Evolutionary conservation across 2,329 filamentous ascomycete genomes (phyloP).

Genomic region (Incumbomyces lentus): DNA sequence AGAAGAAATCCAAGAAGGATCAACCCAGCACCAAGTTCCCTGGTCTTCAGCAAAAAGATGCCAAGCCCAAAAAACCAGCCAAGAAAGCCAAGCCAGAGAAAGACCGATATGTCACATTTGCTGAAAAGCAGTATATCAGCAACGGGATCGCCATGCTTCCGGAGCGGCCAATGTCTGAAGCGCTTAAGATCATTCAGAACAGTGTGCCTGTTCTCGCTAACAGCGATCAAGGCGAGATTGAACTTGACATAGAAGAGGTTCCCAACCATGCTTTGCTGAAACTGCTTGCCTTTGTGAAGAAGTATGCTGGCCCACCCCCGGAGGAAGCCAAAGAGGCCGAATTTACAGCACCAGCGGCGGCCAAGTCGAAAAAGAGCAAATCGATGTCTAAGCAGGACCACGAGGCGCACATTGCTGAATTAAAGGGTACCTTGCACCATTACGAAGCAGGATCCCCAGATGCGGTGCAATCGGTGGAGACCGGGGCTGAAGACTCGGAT

Average conservation of each 20-base stretch:
- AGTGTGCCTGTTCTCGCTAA: constrained; percentile 63
- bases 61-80: constrained; percentile 45
- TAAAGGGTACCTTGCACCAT: constrained; percentile 36
- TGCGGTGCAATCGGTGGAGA: constrained; percentile 32
- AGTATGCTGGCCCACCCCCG: constrained; percentile 33
- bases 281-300: constrained; percentile 38
- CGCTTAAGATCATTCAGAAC: constrained; percentile 80
- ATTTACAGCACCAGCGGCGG: constrained; percentile 24
- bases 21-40: constrained; percentile 27
- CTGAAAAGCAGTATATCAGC: constrained; percentile 87
- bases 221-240: constrained; percentile 37
- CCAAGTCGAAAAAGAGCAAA: constrained; percentile 42
- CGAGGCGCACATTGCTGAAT: constrained; percentile 40
- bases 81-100: constrained; percentile 38
- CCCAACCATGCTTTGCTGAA: constrained; percentile 37
- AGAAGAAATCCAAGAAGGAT: constrained; percentile 35
- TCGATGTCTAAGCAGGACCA: constrained; percentile 43
- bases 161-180: constrained; percentile 63
- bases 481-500: constrained; percentile 32
- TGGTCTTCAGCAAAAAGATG: constrained; percentile 35
- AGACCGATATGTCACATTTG: constrained; percentile 56
- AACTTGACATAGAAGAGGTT: constrained; percentile 40
- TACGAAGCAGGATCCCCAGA: constrained; percentile 35
- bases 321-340: constrained; percentile 30
- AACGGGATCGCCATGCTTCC: constrained; percentile 73